Conservation (phyloP, 441 rosid species). For the Viola pubescens region DNA sequence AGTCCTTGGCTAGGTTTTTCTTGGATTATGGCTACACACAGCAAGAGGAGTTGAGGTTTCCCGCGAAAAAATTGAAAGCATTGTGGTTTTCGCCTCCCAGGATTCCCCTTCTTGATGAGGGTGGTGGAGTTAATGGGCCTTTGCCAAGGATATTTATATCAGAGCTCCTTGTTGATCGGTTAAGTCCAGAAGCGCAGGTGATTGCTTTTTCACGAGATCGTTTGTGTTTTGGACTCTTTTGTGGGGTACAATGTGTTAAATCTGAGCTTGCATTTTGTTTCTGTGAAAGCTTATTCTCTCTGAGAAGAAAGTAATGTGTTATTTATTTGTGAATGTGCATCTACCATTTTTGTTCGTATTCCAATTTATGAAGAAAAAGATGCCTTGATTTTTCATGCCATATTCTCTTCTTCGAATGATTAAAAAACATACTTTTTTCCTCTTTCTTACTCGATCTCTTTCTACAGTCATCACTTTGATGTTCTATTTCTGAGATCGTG, state of each 20-base stretch:
- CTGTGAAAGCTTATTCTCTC: too few relatives aligned
- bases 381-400: neutral
- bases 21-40: conserved; percentile 73
- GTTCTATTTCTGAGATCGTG: too few relatives aligned
- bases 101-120: conserved; percentile 28
- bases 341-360: neutral
- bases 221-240: neutral
- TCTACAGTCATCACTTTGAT: neutral
- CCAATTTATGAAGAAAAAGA: neutral
- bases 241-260: neutral
- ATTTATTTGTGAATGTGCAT: neutral
- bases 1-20: conserved; percentile 70
- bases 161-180: conserved; percentile 76
- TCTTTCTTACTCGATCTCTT: neutral
- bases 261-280: neutral
- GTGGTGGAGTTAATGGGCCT: conserved; percentile 62
- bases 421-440: neutral
- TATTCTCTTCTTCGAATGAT: neutral
- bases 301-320: neutral
- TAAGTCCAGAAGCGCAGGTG: conserved; percentile 75
- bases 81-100: conserved; percentile 90
- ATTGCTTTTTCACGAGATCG: neutral
- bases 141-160: conserved; percentile 84
- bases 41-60: conserved; percentile 73
- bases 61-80: conserved; percentile 83